These are phyloP conservation scores for Rhodomyrtus psidioides DNA, from an alignment of 441 rosid genomes.

Conservation along the genomic window DNA sequence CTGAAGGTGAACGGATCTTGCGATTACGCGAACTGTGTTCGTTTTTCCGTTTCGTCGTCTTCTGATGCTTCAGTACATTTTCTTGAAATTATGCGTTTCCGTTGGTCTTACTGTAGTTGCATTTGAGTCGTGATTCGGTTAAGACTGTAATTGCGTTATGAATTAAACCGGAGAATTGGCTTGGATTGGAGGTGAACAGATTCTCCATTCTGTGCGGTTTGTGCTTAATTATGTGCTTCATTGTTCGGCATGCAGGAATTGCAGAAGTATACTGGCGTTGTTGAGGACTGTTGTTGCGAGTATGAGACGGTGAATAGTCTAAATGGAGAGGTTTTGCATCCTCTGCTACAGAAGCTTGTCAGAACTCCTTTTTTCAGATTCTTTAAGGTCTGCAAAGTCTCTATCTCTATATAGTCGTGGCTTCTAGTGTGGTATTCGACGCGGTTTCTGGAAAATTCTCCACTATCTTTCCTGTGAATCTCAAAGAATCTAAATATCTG, in stretches of 20 bases:
- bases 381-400: slow-evolving; percentile 52
- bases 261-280: slow-evolving; percentile 52
- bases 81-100: not conserved
- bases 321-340: slow-evolving; percentile 64
- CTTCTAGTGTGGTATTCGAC: not conserved
- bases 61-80: not conserved
- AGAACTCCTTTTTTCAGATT: slow-evolving; percentile 74
- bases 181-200: not conserved
- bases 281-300: slow-evolving; percentile 89
- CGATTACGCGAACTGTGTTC: not conserved
- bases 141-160: not conserved
- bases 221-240: not conserved
- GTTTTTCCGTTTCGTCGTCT: not conserved
- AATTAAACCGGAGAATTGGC: not conserved
- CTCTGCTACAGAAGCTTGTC: slow-evolving; percentile 69
- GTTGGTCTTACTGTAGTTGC: not conserved
- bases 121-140: not conserved
- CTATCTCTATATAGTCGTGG: not conserved
- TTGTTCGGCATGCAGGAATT: slow-evolving; percentile 12
- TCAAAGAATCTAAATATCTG: not conserved
- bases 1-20: not conserved
- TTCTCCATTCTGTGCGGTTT: not conserved
- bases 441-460: not conserved
- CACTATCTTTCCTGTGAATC: not conserved
- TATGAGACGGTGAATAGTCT: slow-evolving; percentile 70